phyloP scores from a whole-genome alignment of 2,329 filamentous ascomycete species.

The Sclerotinia nivalis region DNA sequence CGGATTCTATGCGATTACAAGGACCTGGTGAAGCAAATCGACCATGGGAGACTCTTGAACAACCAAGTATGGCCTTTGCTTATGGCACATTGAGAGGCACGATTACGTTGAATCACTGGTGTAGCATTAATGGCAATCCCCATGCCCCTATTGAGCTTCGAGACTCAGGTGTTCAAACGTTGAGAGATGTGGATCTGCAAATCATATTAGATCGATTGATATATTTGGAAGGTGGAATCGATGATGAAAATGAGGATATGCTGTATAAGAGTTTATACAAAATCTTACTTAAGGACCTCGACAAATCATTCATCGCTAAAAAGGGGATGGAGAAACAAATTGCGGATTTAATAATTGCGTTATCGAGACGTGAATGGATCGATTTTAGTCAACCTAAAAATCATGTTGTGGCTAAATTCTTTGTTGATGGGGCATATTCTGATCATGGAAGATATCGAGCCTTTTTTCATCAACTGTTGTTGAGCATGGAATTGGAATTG shows the following conservation, averaged over 20 bases:
- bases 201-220: conserved; percentile 60
- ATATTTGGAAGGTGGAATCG: conserved; percentile 58
- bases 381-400: conserved; percentile 70
- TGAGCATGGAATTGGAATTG: conserved; percentile 70
- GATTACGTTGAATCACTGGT: conserved; percentile 71
- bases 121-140: conserved; percentile 56
- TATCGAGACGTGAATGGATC: conserved; percentile 70
- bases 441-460: conserved; percentile 57
- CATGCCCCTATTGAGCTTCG: conserved; percentile 58
- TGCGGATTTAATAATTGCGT: conserved; percentile 66
- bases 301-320: conserved; percentile 61
- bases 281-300: conserved; percentile 66
- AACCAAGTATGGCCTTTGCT: conserved; percentile 69
- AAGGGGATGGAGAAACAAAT: conserved; percentile 70
- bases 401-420: conserved; percentile 72
- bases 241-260: conserved; percentile 56
- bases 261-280: conserved; percentile 67
- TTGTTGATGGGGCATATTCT: conserved; percentile 57
- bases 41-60: conserved; percentile 73
- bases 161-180: conserved; percentile 54
- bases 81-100: conserved; percentile 68
- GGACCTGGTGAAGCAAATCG: conserved; percentile 29
- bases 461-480: conserved; percentile 76
- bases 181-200: conserved; percentile 61
- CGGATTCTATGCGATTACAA: conserved; percentile 33